These are phyloP conservation scores for Abrus precatorius DNA, from an alignment of 306 rosid species.

Conservation along the genomic window DNA sequence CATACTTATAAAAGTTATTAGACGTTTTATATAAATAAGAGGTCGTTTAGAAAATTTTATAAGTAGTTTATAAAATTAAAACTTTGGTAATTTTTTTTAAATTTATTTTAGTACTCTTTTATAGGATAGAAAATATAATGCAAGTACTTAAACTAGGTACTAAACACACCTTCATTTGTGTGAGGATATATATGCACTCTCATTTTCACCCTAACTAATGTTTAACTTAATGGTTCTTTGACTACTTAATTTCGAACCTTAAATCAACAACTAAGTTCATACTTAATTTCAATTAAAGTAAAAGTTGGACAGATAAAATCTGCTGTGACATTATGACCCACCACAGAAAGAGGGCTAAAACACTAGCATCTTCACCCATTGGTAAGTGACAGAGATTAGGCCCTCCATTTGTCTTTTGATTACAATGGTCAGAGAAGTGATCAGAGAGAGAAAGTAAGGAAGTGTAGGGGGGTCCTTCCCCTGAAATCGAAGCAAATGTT, in stretches of 20 bases:
- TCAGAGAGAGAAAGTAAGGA: slow-evolving; percentile 36
- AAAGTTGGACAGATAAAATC: slow-evolving; percentile 8
- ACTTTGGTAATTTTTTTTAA: too few species aligned
- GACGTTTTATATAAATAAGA: too few species aligned
- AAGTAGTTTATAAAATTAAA: too few species aligned
- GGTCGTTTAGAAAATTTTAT: too few species aligned
- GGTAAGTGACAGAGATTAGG: slow-evolving; percentile 50
- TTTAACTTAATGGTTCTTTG: not conserved
- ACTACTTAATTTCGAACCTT: not conserved
- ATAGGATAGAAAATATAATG: too few species aligned
- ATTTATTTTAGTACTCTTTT: too few species aligned
- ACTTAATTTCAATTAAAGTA: not conserved
- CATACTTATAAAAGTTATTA: not conserved
- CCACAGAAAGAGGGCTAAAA: slow-evolving; percentile 15
- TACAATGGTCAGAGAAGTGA: slow-evolving; percentile 46
- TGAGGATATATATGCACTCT: not conserved
- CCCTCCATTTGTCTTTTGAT: slow-evolving; percentile 52
- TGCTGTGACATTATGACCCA: slow-evolving; percentile 46
- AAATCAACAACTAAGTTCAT: not conserved
- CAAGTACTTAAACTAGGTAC: too few species aligned
- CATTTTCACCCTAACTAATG: not conserved
- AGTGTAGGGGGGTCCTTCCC: slow-evolving; percentile 57
- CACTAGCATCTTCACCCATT: slow-evolving; percentile 40
- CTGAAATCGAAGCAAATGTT: slow-evolving; percentile 73
- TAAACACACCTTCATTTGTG: not conserved